Base-by-base conservation (phyloP, 139 green algal genomes). In the Ettlia oleoabundans region DNA sequence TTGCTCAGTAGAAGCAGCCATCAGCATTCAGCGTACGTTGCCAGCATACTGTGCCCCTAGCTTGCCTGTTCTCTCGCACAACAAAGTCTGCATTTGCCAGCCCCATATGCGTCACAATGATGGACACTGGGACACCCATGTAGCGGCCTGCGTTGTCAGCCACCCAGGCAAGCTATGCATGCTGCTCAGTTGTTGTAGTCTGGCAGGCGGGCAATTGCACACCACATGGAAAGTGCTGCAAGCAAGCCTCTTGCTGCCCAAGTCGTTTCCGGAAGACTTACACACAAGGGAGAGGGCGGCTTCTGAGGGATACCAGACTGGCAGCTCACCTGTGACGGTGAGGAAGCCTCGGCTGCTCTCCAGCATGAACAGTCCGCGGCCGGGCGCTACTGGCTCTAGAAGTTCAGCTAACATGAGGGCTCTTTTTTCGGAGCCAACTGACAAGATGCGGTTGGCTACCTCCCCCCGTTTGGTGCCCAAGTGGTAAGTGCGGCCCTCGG, bases 21-120 rank as follows among this genome's bases (percentile, higher is more conserved):
- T n/a, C n/a, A n/a, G n/a, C n/a, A n/a, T n/a, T n/a, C n/a, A n/a
- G n/a, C n/a, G n/a, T n/a, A n/a, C n/a, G n/a, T n/a, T n/a, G n/a
- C n/a, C n/a, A n/a, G n/a, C n/a, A n/a, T n/a, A n/a, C n/a, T n/a
- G n/a, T n/a, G n/a, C n/a, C n/a, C n/a, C n/a, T n/a, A n/a, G n/a
- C n/a, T n/a, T n/a, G n/a, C n/a, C n/a, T 80, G 40, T 70, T 86
- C 78, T 94, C 92, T 1, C 91, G 78, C 33, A 91, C 78, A 19
- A 91, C 82, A 84, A 93, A 92, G 85, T 93, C 90, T 73, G 92
- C 92, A 84, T 95, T 96, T 40, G 92, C 84, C 65, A 92, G 86
- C 7, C 93, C 93, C 93, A 96, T 96, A 67, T 92, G 85, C 0
- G 89, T 94, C 78, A 81, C 90, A 10, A 95, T 81, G 80, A 96